Base-by-base conservation (phyloP, 768 basidiomycete species). In the Rhodotorula kratochvilovae region DNA sequence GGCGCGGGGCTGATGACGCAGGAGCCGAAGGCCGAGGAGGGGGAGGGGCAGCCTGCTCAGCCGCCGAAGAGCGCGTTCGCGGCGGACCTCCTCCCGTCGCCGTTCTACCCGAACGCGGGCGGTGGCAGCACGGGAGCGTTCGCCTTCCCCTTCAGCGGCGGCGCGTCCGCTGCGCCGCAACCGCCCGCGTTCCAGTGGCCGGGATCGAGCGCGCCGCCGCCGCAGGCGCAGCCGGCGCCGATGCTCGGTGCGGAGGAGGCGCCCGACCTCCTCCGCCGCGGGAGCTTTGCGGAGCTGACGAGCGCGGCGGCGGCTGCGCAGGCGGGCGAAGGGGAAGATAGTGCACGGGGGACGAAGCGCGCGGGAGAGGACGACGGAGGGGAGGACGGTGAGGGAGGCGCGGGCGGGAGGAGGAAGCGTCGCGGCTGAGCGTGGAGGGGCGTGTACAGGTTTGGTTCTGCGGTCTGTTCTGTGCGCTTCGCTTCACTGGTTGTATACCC, bases 1-100 rank as follows among this genome's bases (percentile, higher is more conserved):
- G 68, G 70, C 2, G 62, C 66, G 21, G 68, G 73, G 17, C 10
- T 62, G 8, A 50, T 1, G 27, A 27, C 25, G 25, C 23, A 65
- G 51, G 23, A 29, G 29, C 56, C 43, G 36, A 29, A 29, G 62
- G 66, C 50, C 48, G 48, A 50, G 48, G 16, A 16, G 4, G 45
- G 45, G 5, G 23, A 25, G 25, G 48, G n/a, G n/a, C n/a, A 50
- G 23, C 23, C 23, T 25, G 8, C 29, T 13, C 23, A 7, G 23
- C 6, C 29, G 4, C 61, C 70, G 66, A 39, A 46, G n/a, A 63
- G 67, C 2, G 69, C 69, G 5, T 74, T 65, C 56, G 73, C 73
- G 10, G 50, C 63, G 25, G 70, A 75, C 51, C 55, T 75, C 17
- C 61, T 75, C 13, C 67, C 73, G 7, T 71, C 73, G 4, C 61